A percentile compares a stretch with the other conserved stretches of the same genome.
Conservation (phyloP, 176 grass and related monocot genomes). For the Thalia dealbata region DNA sequence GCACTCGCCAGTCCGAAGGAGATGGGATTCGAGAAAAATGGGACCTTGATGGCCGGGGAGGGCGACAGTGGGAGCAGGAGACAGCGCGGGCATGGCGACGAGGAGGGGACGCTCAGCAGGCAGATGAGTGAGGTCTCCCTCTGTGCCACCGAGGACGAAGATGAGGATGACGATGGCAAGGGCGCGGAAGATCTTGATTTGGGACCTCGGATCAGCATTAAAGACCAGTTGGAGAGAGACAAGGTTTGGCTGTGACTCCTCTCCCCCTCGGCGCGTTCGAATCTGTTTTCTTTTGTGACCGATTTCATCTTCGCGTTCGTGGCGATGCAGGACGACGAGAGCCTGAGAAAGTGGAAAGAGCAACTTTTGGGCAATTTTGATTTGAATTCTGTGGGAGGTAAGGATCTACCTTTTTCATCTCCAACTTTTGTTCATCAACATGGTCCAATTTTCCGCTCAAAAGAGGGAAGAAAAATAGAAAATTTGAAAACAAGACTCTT, state of each 20-base stretch:
- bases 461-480: no score
- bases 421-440: neutral
- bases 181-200: neutral
- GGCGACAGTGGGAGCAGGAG: neutral
- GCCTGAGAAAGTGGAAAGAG: constrained; percentile 90
- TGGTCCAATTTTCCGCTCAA: neutral
- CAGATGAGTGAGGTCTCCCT: neutral
- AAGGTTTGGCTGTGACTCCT: constrained; percentile 34
- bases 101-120: neutral
- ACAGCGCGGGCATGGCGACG: neutral
- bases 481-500: no score
- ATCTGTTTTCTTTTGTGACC: no score
- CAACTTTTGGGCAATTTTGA: constrained; percentile 82
- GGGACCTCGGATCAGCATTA: constrained; percentile 50
- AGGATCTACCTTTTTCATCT: neutral
- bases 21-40: constrained; percentile 4
- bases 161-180: neutral
- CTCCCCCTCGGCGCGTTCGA: neutral
- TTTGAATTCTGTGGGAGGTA: constrained; percentile 89
- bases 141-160: neutral
- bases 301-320: neutral
- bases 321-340: constrained; percentile 74
- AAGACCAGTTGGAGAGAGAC: constrained; percentile 93
- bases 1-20: neutral
- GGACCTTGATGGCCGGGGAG: neutral